Base-by-base conservation (phyloP, 2,329 filamentous ascomycete genomes). In the Trichoderma polysporum region DNA sequence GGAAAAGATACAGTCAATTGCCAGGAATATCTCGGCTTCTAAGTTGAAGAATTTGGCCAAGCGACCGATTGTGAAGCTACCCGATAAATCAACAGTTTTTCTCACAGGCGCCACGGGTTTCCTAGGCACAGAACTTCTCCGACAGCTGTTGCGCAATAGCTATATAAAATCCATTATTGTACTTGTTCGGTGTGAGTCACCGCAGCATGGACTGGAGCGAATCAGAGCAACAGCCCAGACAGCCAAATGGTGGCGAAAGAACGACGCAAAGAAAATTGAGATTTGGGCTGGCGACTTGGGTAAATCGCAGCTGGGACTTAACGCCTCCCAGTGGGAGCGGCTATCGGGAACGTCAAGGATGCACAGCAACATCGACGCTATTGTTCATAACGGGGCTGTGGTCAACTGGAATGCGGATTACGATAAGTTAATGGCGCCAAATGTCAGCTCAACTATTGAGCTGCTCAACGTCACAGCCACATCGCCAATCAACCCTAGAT, bases 371-470 rank as follows among this genome's bases (percentile, higher is more conserved):
- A 27, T 67, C 33, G 91, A 96, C 74, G 84, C 88, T 1, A 82
- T 93, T 7, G 85, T 93, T 39, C 90, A 97, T 81, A 97, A 97
- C 74, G 94, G 92, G 50, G 92, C 92, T 15, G 82, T 84, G 41
- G 88, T 91, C 7, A 90, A 96, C 75, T 97, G 92, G 93, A 88
- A 96, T 45, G 84, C 88, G 71, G 88, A 86, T 9, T 97, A 97
- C 77, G 84, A 88, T 9, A 86, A 87, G 47, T 84, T 97, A 70
- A 87, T 85, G 72, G 82, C 86, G 0, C 83, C 90, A 56, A 97
- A 97, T 74, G 93, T 97, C 2, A 79, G 63, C 2, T 73, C 73
- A 0, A 71, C 70, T 6, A 15, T 70, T 15, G 53, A 70, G 1
- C 49, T 75, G 17, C 57, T 75, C 1, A 35, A 63, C 10, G 66